Conservation (phyloP, 169 alveolate genomes). For the Plasmodium malariae region DNA sequence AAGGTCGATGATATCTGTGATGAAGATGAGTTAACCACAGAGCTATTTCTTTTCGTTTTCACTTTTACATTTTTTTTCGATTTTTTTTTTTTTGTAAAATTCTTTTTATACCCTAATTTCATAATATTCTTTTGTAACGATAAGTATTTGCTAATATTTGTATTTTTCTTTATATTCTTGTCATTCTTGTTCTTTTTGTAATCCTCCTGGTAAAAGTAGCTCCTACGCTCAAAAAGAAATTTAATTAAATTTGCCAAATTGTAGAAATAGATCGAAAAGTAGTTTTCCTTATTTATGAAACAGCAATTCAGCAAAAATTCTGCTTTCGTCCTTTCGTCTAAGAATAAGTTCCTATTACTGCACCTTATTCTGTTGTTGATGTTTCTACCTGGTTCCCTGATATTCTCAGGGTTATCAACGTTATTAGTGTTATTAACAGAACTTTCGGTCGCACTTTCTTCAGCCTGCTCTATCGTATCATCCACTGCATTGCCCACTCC, state of each 20-base stretch:
- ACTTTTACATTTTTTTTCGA: conserved; percentile 42
- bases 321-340: conserved; percentile 10
- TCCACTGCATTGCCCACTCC: not conserved
- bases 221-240: conserved; percentile 51
- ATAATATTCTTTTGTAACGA: conserved; percentile 71
- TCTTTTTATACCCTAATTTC: conserved; percentile 70
- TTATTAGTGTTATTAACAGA: too few species aligned
- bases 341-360: too few species aligned
- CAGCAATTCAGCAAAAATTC: conserved; percentile 45
- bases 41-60: conserved; percentile 38
- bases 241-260: conserved; percentile 56
- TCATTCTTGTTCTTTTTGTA: conserved; percentile 14
- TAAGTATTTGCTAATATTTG: conserved; percentile 59
- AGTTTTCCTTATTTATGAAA: conserved; percentile 62
- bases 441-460: not conserved
- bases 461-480: not conserved
- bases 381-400: too few species aligned
- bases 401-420: too few species aligned
- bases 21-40: conserved; percentile 35
- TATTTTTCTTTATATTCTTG: conserved; percentile 30
- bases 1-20: conserved; percentile 33
- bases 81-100: conserved; percentile 56
- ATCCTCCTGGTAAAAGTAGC: conserved; percentile 45
- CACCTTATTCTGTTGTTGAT: too few species aligned
- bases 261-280: conserved; percentile 56